Evolutionary conservation across 805 yeast species (phyloP), one percentile per base, ranked within the genome.

Genomic region (Blastobotrys terrestris): DNA sequence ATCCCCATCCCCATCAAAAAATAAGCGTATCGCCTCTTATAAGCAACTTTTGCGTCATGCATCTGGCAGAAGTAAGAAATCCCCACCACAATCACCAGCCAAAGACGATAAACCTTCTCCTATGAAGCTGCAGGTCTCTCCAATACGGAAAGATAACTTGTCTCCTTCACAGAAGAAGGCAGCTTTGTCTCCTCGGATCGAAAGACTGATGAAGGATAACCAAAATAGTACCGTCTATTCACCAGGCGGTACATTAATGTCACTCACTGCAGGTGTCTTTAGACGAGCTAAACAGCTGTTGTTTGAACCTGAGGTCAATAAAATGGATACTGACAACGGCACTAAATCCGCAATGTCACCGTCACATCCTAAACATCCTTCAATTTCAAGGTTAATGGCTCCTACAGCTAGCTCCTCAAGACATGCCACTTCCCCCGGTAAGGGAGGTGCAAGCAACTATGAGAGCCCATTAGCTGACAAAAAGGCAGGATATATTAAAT

Each of bases 401-500:
- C 60, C 60, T 2, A 57, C 60, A 43, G 58, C 60, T 8, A 56
- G 59, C 31, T 39, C 56, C 19, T 46, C 51, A 5, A 31, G 49
- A 18, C 50, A 39, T 21, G 44, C 53, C 5, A 15, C 13, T n/a
- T 35, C 56, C 2, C 47, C 50, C 3, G 16, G 47, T 2, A 7
- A 16, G 40, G 49, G 39, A 26, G 11, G 11, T 26, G 35, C 8
- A 26, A 26, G 11, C 14, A 15, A 31, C 7, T 39, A 41, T 26
- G 45, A 15, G 19, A 49, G 52, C n/a, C 52, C 52, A 7, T 18
- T 49, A 42, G 52, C 52, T n/a, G 48, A 35, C 21, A 43, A 49
- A 20, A 47, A 47, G 43, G 39, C 31, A 14, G 14, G 35, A 5
- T 26, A 26, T 26, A 39, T 39, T 13, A 43, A 43, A 22, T 19